Evolutionary conservation across 108 stramenopile genomes (phyloP), one percentile per base, ranked within the genome.

Genomic region (Pinguiococcus pyrenoidosus): DNA sequence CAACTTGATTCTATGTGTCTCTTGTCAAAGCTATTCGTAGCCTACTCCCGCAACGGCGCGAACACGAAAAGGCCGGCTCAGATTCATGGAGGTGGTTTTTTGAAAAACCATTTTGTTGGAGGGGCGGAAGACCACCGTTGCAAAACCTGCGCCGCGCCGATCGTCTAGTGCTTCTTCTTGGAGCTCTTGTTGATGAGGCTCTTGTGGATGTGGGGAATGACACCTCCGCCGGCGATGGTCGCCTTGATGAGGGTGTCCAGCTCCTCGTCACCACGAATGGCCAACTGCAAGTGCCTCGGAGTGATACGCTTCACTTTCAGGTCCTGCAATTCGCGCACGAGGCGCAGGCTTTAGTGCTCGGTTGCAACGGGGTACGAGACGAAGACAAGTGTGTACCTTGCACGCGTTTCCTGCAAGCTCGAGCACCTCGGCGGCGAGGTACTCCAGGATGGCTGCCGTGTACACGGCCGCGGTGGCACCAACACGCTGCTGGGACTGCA

Each of bases 301-400:
- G 96, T 98, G 79, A 98, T 98, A 79, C 96, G 92, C 81, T 98
- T 98, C 48, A 98, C 91, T 76, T 98, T 98, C 45, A 98, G 79
- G 74, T 98, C 96, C n/a, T n/a, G n/a, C n/a, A n/a, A n/a, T n/a
- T n/a, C n/a, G n/a, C n/a, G n/a, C n/a, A n/a, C n/a, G n/a, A n/a
- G n/a, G n/a, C n/a, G n/a, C n/a, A n/a, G n/a, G n/a, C n/a, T n/a
- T n/a, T n/a, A n/a, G n/a, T n/a, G n/a, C n/a, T n/a, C n/a, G n/a
- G n/a, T n/a, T n/a, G n/a, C n/a, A n/a, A n/a, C n/a, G n/a, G n/a
- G n/a, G n/a, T n/a, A n/a, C n/a, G n/a, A n/a, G n/a, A n/a, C n/a
- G n/a, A n/a, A n/a, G n/a, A n/a, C n/a, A n/a, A n/a, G n/a, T n/a
- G n/a, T n/a, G n/a, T n/a, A n/a, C n/a, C 76, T 98, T 98, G 69